Evolutionary conservation across 352 stramenopile species (phyloP).

Genomic region (Phytophthora sojae): DNA sequence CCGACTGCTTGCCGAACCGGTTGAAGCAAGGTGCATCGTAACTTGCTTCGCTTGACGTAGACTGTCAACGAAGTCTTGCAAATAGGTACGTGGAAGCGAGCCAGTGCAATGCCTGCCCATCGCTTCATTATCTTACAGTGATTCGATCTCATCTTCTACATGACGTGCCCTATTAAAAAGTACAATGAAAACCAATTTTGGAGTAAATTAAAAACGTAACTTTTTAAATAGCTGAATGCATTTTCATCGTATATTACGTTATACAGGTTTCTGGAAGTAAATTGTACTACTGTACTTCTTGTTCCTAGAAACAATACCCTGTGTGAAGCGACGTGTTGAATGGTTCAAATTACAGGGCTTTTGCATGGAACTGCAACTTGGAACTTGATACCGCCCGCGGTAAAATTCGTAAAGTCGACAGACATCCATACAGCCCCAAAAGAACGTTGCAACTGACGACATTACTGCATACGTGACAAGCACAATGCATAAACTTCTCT

Average conservation of each 20-base stretch:
- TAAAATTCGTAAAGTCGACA: background rate
- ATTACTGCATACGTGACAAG: conserved; percentile 4
- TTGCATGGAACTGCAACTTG: conserved; percentile 18
- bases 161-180: too few species aligned
- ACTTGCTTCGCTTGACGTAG: background rate
- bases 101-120: background rate
- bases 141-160: too few species aligned
- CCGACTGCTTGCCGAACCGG: too few species aligned
- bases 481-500: background rate
- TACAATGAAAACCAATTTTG: too few species aligned
- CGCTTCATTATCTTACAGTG: background rate
- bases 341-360: background rate
- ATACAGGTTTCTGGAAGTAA: background rate
- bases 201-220: too few species aligned
- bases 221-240: background rate
- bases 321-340: background rate
- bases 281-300: background rate
- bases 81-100: conserved; percentile 1
- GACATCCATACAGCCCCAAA: background rate
- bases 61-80: background rate
- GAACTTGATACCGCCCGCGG: conserved; percentile 9
- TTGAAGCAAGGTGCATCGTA: too few species aligned
- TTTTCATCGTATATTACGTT: background rate
- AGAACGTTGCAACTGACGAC: background rate
- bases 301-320: conserved; percentile 20